Evolutionary conservation across 164 flowering plant species (phyloP).

Genomic region (Stephania yunnanensis): DNA sequence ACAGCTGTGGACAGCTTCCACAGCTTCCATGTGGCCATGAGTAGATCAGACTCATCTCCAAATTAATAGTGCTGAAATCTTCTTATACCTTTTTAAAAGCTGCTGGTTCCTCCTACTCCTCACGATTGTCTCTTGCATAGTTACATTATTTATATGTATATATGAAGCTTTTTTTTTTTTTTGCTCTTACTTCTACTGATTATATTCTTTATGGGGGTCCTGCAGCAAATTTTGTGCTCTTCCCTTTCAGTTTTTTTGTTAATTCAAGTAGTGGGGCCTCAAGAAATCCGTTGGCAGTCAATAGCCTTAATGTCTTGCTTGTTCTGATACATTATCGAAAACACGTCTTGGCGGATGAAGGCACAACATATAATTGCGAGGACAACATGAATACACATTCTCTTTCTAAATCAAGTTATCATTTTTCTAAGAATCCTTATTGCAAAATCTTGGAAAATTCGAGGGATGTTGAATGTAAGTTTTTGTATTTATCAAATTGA

Average conservation of each 20-base stretch:
- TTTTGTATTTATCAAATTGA: conserved; percentile 3
- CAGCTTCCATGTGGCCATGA: neutral
- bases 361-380: conserved; percentile 30
- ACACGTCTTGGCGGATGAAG: conserved; percentile 37
- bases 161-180: neutral
- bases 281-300: conserved; percentile 67
- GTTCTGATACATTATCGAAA: conserved; percentile 74
- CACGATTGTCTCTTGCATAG: neutral
- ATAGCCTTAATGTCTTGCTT: conserved; percentile 71
- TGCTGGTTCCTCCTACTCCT: neutral
- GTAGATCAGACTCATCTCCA: neutral
- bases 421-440: conserved; percentile 67
- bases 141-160: neutral
- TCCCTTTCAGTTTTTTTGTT: conserved; percentile 70
- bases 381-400: conserved; percentile 39
- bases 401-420: conserved; percentile 35
- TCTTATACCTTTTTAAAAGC: neutral
- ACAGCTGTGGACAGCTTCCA: neutral
- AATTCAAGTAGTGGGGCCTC: conserved; percentile 59
- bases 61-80: neutral
- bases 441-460: conserved; percentile 77
- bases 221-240: conserved; percentile 79
- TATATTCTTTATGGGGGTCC: conserved; percentile 15
- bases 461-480: conserved; percentile 81
- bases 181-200: conserved; percentile 10